Evolutionary conservation across 2,329 filamentous ascomycete genomes (phyloP).

Genomic region (Hypomyces rosellus): DNA sequence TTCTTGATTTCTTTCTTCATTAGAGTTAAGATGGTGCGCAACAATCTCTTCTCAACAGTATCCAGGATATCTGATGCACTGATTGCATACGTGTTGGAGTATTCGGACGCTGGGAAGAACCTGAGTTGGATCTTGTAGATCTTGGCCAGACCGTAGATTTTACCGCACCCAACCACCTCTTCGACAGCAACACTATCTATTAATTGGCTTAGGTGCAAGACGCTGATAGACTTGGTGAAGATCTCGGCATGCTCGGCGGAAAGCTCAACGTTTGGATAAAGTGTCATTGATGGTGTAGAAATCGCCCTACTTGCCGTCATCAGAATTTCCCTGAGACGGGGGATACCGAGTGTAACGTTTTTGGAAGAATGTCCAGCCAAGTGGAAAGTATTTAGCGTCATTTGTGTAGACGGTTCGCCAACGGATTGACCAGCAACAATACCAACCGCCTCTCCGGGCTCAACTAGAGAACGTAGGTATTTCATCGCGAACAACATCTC

Average conservation of each 20-base stretch:
- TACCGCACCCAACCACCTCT: conserved; percentile 70
- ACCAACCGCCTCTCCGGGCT: conserved; percentile 92
- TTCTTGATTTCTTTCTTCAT: conserved; percentile 79
- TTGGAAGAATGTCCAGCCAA: conserved; percentile 97
- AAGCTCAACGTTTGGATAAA: conserved; percentile 69
- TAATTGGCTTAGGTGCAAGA: conserved; percentile 75
- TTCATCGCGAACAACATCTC: conserved; percentile 84
- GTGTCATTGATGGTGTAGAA: conserved; percentile 83
- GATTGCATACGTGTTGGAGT: conserved; percentile 80
- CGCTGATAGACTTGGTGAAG: conserved; percentile 89
- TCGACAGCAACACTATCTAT: conserved; percentile 74
- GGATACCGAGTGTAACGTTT: conserved; percentile 98
- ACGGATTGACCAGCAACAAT: conserved; percentile 96
- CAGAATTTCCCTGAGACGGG: conserved; percentile 90
- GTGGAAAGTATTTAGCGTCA: conserved; percentile 99
- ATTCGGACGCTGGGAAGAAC: conserved; percentile 81
- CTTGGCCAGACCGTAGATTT: conserved; percentile 66
- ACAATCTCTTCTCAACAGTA: conserved; percentile 74
- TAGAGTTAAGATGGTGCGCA: conserved; percentile 63
- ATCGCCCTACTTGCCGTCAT: conserved; percentile 93
- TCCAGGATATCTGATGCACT: conserved; percentile 67
- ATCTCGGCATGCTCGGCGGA: conserved; percentile 61
- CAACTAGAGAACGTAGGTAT: conserved; percentile 85
- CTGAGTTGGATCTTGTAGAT: conserved; percentile 75
- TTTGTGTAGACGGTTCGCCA: conserved; percentile 95